phyloP scores from a whole-genome alignment of 106 monocot genomes.

The Dactylorhiza incarnata region DNA sequence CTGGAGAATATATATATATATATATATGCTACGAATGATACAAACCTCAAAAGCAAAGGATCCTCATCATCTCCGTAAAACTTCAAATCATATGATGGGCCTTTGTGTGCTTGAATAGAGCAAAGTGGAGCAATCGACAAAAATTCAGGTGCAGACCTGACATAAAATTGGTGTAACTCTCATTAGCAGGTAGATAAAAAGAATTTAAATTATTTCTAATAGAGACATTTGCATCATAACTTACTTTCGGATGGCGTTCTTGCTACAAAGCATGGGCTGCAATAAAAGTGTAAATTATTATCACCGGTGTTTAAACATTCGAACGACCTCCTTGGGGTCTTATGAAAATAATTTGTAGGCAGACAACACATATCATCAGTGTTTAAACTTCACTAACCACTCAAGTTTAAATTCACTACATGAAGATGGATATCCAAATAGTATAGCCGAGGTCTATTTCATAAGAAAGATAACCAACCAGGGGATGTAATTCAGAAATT shows the following conservation, averaged over 20 bases:
- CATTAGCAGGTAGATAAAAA: background rate
- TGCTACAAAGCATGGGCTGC: slow-evolving; percentile 8
- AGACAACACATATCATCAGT: background rate
- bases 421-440: background rate
- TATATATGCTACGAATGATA: background rate
- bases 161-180: background rate
- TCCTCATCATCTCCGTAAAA: slow-evolving; percentile 70
- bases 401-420: background rate
- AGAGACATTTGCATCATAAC: slow-evolving; percentile 1
- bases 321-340: no score
- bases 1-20: background rate
- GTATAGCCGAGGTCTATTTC: background rate
- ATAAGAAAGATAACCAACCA: background rate
- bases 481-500: background rate
- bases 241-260: background rate
- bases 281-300: background rate
- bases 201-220: background rate
- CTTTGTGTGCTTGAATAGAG: slow-evolving; percentile 63
- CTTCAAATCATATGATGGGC: slow-evolving; percentile 84
- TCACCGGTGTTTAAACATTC: background rate
- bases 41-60: slow-evolving; percentile 79
- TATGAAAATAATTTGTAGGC: background rate
- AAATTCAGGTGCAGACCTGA: slow-evolving; percentile 11
- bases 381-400: background rate
- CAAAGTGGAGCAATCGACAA: slow-evolving; percentile 33